Percentiles rank a stretch among this genome's conserved stretches.
Evolutionary conservation across 2,329 filamentous ascomycete species (phyloP).

Genomic region (Dactylellina drechsleri): DNA sequence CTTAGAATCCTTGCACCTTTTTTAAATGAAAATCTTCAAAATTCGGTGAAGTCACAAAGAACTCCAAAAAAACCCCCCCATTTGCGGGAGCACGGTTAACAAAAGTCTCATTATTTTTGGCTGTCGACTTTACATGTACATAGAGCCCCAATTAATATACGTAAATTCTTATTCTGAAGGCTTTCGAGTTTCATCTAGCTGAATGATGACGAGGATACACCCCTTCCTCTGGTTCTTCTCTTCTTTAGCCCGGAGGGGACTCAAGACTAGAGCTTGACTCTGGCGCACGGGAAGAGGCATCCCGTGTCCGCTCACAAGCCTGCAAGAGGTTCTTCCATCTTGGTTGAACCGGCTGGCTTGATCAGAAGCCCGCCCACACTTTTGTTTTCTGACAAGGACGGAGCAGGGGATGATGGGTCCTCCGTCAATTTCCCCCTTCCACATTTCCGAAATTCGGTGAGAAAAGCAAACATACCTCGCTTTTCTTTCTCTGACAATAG

Average conservation of each 20-base stretch:
- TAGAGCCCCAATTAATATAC: slow-evolving; percentile 1
- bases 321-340: slow-evolving; percentile 21
- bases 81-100: too few species aligned
- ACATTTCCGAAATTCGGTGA: slow-evolving; percentile 48
- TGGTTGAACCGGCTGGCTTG: slow-evolving; percentile 40
- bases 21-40: too few species aligned
- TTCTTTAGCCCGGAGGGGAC: slow-evolving; percentile 35
- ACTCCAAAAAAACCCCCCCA: too few species aligned
- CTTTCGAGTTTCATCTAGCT: slow-evolving; percentile 53
- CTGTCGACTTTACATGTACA: slow-evolving; percentile 42
- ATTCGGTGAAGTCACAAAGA: too few species aligned
- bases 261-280: slow-evolving; percentile 7
- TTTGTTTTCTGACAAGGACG: slow-evolving; percentile 46
- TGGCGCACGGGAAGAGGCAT: slow-evolving; percentile 52
- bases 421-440: slow-evolving; percentile 55
- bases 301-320: slow-evolving; percentile 50
- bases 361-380: slow-evolving; percentile 48
- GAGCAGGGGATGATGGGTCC: slow-evolving; percentile 51
- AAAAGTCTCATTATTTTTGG: too few species aligned
- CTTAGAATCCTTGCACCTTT: too few species aligned
- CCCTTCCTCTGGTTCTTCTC: slow-evolving; percentile 25
- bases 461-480: slow-evolving; percentile 40
- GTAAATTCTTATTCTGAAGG: slow-evolving; percentile 41
- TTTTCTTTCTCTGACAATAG: slow-evolving; percentile 9
- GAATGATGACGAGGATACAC: slow-evolving; percentile 40